phyloP scores from a whole-genome alignment of 192 early-diverging fungal species.

The Phlyctochytrium planicorne region DNA sequence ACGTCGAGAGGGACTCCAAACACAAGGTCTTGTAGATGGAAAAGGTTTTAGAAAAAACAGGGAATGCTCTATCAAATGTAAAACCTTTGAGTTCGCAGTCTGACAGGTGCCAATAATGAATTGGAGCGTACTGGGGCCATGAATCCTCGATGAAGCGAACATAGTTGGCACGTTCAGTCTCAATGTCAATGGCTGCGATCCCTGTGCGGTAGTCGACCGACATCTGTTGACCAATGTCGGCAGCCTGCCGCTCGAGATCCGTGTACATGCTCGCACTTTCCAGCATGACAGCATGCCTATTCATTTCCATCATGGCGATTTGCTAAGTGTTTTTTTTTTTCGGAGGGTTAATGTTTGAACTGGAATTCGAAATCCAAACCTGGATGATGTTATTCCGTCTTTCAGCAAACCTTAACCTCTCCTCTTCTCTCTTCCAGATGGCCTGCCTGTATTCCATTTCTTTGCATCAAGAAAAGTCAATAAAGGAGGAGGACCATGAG shows the following conservation, averaged over 20 bases:
- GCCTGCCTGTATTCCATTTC: constrained; percentile 22
- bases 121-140: constrained; percentile 18
- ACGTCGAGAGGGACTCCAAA: constrained; percentile 36
- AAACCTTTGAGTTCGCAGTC: constrained; percentile 24
- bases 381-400: constrained; percentile 5
- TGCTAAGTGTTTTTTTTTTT: not conserved
- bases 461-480: not conserved
- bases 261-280: not conserved
- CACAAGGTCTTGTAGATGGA: constrained; percentile 30
- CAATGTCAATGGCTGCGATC: constrained; percentile 14
- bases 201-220: not conserved
- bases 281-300: constrained; percentile 1
- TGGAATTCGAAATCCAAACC: not conserved
- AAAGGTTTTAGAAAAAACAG: constrained; percentile 13
- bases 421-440: constrained; percentile 19
- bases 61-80: not conserved
- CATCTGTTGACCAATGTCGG: constrained; percentile 6
- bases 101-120: constrained; percentile 26
- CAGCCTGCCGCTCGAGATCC: constrained; percentile 2
- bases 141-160: constrained; percentile 4
- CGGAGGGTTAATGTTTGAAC: no score
- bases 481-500: not conserved
- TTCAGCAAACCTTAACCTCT: not conserved
- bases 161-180: constrained; percentile 4
- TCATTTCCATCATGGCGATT: not conserved